These are phyloP conservation scores for Apiotrichum brassicae DNA, from an alignment of 1,284 basidiomycete genomes.

Conservation along the genomic window DNA sequence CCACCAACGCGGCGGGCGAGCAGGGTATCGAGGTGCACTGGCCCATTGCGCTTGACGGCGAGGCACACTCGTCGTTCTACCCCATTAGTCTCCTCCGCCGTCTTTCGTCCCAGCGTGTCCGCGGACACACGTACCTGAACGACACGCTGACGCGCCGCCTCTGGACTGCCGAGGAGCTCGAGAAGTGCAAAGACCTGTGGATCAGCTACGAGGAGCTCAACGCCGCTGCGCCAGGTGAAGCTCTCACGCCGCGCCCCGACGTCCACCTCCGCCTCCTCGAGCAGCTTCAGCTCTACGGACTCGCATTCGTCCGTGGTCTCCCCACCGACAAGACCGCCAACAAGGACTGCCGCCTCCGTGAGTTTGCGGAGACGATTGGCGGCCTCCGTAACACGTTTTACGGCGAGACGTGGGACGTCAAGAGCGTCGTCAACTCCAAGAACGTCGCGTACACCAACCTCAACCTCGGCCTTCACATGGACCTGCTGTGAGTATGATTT, in stretches of 20 bases:
- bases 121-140: conserved; percentile 10
- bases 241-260: conserved; percentile 6
- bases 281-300: conserved; percentile 50
- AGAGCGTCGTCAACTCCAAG: conserved; percentile 60
- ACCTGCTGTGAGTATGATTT: conserved; percentile 62
- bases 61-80: conserved; percentile 13
- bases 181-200: background rate
- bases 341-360: conserved; percentile 59
- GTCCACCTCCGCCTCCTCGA: conserved; percentile 21
- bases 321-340: conserved; percentile 55
- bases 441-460: conserved; percentile 96
- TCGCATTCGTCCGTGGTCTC: conserved; percentile 54
- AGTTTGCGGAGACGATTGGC: conserved; percentile 62
- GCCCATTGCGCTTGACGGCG: conserved; percentile 5
- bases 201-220: conserved; percentile 12
- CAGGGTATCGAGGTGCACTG: conserved; percentile 10
- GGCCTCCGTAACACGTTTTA: conserved; percentile 85
- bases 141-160: conserved; percentile 8
- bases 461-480: conserved; percentile 85
- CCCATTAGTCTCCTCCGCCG: conserved; percentile 11
- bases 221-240: background rate
- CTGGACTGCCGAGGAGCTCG: conserved; percentile 10
- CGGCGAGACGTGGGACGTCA: conserved; percentile 84
- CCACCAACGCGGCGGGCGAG: background rate
- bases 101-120: conserved; percentile 4